A percentile compares a stretch with the other conserved stretches of the same genome.
Evolutionary conservation across 106 monocot species (phyloP).

Genomic region (Dioscorea zingiberensis): DNA sequence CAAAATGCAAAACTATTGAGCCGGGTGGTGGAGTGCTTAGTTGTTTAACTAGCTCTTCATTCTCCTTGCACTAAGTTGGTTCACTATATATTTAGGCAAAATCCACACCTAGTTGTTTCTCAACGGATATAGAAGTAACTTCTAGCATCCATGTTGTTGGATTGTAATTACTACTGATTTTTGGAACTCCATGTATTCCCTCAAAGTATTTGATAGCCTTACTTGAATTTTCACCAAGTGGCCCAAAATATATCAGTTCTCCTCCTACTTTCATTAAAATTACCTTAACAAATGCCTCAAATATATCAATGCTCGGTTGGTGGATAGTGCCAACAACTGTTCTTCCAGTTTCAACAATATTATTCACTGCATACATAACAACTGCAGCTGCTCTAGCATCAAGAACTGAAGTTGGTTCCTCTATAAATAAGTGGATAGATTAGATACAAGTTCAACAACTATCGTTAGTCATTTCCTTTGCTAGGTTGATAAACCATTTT

Average conservation of each 20-base stretch:
- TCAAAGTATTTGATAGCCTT: constrained; percentile 70
- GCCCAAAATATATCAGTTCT: constrained; percentile 54
- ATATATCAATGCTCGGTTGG: constrained; percentile 76
- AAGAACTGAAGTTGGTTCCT: constrained; percentile 72
- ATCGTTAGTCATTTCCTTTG: constrained; percentile 71
- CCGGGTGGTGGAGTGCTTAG: constrained; percentile 36
- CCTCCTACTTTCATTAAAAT: constrained; percentile 73
- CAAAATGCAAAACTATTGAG: constrained; percentile 49
- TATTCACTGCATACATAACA: too few species aligned
- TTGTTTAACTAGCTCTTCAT: too few species aligned
- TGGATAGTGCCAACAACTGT: too few species aligned
- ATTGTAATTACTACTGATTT: too few species aligned
- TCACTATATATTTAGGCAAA: too few species aligned
- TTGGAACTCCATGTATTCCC: constrained; percentile 54
- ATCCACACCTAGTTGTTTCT: too few species aligned
- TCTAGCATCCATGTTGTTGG: too few species aligned
- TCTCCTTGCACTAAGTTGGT: too few species aligned
- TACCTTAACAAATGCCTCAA: constrained; percentile 82
- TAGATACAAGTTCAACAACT: constrained; percentile 70
- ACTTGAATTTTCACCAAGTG: constrained; percentile 50
- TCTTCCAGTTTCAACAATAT: too few species aligned
- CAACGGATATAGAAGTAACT: too few species aligned
- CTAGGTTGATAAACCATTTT: constrained; percentile 65
- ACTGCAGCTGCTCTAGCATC: too few species aligned
- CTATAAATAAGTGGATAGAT: constrained; percentile 74